Base-by-base conservation (phyloP, 2,329 filamentous ascomycete species). In the Trichoderma koningiopsis region DNA sequence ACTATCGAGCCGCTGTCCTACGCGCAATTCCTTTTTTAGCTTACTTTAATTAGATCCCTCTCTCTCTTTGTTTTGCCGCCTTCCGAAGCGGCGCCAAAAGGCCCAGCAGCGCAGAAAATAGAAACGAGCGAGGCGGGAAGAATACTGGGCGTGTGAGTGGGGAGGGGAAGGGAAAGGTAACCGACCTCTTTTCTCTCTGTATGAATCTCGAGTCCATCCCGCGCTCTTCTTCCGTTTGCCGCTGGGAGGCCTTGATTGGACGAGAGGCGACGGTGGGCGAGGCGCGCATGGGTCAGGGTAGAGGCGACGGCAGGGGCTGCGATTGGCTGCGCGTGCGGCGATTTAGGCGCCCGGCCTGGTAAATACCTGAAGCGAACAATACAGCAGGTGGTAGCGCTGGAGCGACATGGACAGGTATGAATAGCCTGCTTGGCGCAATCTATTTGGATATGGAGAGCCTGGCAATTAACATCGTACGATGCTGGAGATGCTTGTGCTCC, bases 161-260 rank as follows among this genome's bases (percentile, higher is more conserved):
- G 37, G 37, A 35, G 6, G 33, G 33, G 11, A 35, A 35, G 47
- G 47, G 37, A 49, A 55, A 27, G 14, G 58, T 33, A 49, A 24
- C 37, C 33, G 33, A 55, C 43, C 40, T n/a, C 40, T n/a, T n/a
- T 6, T n/a, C 27, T 19, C 19, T 57, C n/a, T 24, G 8, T 19
- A 43, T n/a, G 40, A 43, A 8, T 10, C 6, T n/a, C 6, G 5
- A 43, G 16, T 43, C 37, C 16, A 49, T 56, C 27, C 33, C 29
- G 31, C 29, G 19, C 27, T 57, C 29, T 27, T 56, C 10, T 33
- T 35, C 11, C 14, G n/a, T 5, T 64, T 55, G 49, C 61, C 53
- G 64, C 55, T 55, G 40, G 35, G 5, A 43, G n/a, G 19, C 37
- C 16, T 49, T 66, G 64, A 67, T 67, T 67, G 64, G 64, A 49